Base-by-base conservation (phyloP, 1,139 yeast species). In the Candida dubliniensis region DNA sequence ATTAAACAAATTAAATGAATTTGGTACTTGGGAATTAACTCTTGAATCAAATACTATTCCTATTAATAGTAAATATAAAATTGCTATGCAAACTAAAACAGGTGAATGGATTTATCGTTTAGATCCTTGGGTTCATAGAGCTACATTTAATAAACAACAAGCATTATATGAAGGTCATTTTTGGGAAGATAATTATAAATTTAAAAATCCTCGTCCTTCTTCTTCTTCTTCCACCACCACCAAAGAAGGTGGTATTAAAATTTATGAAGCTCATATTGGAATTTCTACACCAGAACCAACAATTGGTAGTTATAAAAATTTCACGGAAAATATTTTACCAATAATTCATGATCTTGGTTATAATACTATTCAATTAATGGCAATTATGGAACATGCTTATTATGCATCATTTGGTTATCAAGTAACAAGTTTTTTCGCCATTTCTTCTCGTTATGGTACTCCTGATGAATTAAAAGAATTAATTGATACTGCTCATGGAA, bases 331-430 rank as follows among this genome's bases (percentile, higher is more conserved):
- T 51, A 75, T 90, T 13, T 74, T 93, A 49, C 99, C 99, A n/a
- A 75, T 86, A 37, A 87, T 93, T 55, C 81, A 81, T 56, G 78
- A 83, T 51, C 74, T 91, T 50, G 98, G 97, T 23, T 93, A 93
- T 64, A 89, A 93, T 61, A 84, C 96, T 7, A 86, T 93, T 55
- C 99, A 93, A 66, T 75, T 93, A 59, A 93, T 93, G 99, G 97
- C 99, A 0, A 78, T 93, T 41, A 93, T 93, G 99, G 99, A 93
- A 64, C 99, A 93, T 63, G 98, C 99, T 1, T 93, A 93, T 64
- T 93, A 93, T 61, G 99, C 98, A 1, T 88, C 96, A 0, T 93
- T 93, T 63, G 99, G 99, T 6, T 93, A 93, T 64, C 99, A 93
- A 64, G 84, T 93, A 29, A 91, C 98, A 34, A 87, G 86, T 48